Conservation (phyloP, 345 rosid species). For the Pistacia vera region DNA sequence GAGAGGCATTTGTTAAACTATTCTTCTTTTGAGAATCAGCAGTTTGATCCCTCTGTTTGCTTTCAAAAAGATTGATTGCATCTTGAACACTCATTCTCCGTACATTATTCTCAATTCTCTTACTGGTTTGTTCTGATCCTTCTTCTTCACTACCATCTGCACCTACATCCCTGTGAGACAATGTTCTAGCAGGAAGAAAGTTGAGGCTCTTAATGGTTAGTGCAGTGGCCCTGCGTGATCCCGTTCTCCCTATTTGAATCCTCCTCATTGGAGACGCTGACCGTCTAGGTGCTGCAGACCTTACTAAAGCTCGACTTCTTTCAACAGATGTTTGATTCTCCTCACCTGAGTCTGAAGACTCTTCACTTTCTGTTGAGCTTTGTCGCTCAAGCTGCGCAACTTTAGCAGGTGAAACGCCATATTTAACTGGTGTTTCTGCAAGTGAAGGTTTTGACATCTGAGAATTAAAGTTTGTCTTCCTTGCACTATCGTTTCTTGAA, state of each 20-base stretch:
- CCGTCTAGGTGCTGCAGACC: constrained; percentile 62
- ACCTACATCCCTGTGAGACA: constrained; percentile 37
- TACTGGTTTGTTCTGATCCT: constrained; percentile 38
- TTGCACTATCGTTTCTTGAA: constrained; percentile 21
- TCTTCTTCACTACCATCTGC: constrained; percentile 43
- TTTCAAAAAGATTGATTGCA: constrained; percentile 62
- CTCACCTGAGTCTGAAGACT: constrained; percentile 45
- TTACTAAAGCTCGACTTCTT: constrained; percentile 52
- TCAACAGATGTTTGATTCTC: constrained; percentile 42
- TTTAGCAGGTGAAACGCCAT: constrained; percentile 63
- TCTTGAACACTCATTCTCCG: constrained; percentile 67
- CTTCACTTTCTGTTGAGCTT: constrained; percentile 48
- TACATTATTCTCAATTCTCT: constrained; percentile 39
- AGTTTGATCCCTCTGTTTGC: constrained; percentile 53
- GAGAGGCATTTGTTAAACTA: constrained; percentile 31
- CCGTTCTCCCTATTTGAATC: constrained; percentile 62
- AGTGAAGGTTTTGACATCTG: constrained; percentile 32
- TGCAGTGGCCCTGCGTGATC: constrained; percentile 56
- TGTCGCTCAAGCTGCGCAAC: constrained; percentile 60
- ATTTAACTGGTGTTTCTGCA: constrained; percentile 44
- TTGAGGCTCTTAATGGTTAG: constrained; percentile 64
- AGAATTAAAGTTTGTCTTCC: constrained; percentile 27
- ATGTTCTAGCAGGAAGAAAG: constrained; percentile 38
- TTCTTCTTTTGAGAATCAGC: constrained; percentile 39
- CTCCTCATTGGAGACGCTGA: constrained; percentile 78